These are phyloP conservation scores for Mesotaenium endlicherianum DNA, from an alignment of 139 green algal genomes.

Conservation along the genomic window DNA sequence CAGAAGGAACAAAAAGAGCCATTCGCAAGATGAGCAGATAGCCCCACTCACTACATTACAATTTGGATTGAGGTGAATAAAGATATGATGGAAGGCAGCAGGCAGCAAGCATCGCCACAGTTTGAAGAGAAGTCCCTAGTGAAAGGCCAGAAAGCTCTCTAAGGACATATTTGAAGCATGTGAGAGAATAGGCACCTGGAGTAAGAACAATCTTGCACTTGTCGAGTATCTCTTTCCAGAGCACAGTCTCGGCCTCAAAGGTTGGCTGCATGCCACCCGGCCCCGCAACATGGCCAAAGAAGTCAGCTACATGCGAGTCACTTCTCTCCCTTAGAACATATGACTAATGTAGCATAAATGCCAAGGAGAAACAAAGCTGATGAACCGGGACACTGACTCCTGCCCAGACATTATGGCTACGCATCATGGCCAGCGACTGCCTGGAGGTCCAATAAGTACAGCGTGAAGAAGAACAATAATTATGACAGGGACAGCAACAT, in stretches of 20 bases:
- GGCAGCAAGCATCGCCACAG: neutral
- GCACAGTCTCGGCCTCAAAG: constrained; percentile 20
- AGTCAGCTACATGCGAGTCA: neutral
- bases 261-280: neutral
- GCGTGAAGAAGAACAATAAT: neutral
- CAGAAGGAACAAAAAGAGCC: neutral
- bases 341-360: neutral
- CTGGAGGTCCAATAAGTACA: neutral
- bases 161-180: too few relatives aligned
- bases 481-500: neutral
- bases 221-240: constrained; percentile 36
- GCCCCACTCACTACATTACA: neutral
- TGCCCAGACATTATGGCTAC: neutral
- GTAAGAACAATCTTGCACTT: constrained; percentile 25
- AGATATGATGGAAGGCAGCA: neutral
- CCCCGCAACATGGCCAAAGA: neutral
- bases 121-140: neutral
- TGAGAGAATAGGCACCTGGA: neutral
- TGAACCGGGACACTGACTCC: neutral
- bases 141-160: too few relatives aligned
- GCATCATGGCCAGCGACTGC: neutral
- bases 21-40: neutral
- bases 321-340: neutral
- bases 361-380: neutral
- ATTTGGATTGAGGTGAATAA: neutral